Evolutionary conservation across 371 early-diverging fungal genomes (phyloP).

Genomic region (Lichtheimia corymbifera): DNA sequence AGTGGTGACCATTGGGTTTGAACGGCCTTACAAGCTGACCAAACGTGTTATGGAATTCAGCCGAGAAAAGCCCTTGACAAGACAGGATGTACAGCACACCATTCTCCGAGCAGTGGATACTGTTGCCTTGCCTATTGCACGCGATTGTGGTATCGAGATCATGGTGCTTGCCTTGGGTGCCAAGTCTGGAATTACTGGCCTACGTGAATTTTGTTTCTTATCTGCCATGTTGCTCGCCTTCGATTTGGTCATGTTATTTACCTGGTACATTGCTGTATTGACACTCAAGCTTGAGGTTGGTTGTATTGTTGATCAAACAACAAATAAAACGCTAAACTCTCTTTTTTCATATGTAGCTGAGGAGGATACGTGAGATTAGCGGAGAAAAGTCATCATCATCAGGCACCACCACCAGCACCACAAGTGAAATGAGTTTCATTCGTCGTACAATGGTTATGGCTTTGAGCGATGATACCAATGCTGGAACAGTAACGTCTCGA

Average conservation of each 20-base stretch:
- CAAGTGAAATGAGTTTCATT: constrained; percentile 36
- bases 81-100: constrained; percentile 54
- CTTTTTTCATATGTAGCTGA: constrained; percentile 5
- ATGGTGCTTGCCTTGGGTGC: constrained; percentile 74
- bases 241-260: constrained; percentile 79
- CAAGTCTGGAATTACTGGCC: constrained; percentile 69
- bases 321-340: constrained; percentile 1
- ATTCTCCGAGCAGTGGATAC: constrained; percentile 65
- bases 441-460: constrained; percentile 52
- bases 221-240: constrained; percentile 75
- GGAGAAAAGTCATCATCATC: constrained; percentile 8
- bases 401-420: not conserved
- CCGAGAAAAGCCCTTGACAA: constrained; percentile 26
- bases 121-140: constrained; percentile 61
- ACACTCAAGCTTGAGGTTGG: constrained; percentile 80
- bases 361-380: constrained; percentile 21
- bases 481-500: constrained; percentile 5
- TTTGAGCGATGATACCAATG: constrained; percentile 32
- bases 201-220: constrained; percentile 77
- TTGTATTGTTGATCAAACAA: not conserved
- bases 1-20: constrained; percentile 87
- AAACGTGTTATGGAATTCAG: constrained; percentile 65
- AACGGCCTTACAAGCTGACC: constrained; percentile 81
- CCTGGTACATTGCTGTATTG: constrained; percentile 80
- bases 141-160: constrained; percentile 82